Conservation (phyloP, 1,284 basidiomycete species). For the Sphagnurus paluster region DNA sequence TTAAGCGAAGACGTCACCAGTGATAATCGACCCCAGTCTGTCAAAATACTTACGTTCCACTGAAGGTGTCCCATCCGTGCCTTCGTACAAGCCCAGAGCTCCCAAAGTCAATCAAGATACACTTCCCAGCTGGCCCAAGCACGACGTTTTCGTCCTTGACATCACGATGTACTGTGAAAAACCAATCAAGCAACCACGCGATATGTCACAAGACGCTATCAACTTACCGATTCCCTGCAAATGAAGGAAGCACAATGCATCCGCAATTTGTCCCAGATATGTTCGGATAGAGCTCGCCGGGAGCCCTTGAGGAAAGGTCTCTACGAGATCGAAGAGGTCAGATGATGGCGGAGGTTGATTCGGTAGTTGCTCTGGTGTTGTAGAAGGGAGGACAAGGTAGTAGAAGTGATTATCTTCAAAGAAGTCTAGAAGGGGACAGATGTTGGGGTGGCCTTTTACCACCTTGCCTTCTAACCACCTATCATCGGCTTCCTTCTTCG, state of each 20-base stretch:
- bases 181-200: conserved; percentile 4
- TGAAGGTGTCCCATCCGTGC: conserved; percentile 92
- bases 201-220: background rate
- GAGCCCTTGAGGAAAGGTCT: conserved; percentile 85
- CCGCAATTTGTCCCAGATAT: conserved; percentile 93
- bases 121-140: conserved; percentile 69
- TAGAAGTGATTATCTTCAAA: conserved; percentile 98
- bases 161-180: conserved; percentile 84
- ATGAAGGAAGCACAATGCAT: conserved; percentile 91
- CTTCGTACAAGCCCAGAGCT: conserved; percentile 87
- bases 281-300: conserved; percentile 75
- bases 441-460: conserved; percentile 86
- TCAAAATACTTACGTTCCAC: conserved; percentile 73
- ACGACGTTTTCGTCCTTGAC: conserved; percentile 99
- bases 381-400: conserved; percentile 82
- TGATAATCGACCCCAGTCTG: conserved; percentile 4
- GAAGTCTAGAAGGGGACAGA: conserved; percentile 94
- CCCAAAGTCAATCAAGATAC: conserved; percentile 96
- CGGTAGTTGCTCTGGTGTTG: conserved; percentile 56
- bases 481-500: conserved; percentile 25
- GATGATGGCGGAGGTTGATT: conserved; percentile 57
- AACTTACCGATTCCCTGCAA: conserved; percentile 80
- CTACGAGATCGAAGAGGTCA: conserved; percentile 96
- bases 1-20: conserved; percentile 13
- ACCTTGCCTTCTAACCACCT: conserved; percentile 69